These are phyloP conservation scores for Cadophora gregata DNA, from an alignment of 2,329 filamentous ascomycete genomes.

Conservation along the genomic window DNA sequence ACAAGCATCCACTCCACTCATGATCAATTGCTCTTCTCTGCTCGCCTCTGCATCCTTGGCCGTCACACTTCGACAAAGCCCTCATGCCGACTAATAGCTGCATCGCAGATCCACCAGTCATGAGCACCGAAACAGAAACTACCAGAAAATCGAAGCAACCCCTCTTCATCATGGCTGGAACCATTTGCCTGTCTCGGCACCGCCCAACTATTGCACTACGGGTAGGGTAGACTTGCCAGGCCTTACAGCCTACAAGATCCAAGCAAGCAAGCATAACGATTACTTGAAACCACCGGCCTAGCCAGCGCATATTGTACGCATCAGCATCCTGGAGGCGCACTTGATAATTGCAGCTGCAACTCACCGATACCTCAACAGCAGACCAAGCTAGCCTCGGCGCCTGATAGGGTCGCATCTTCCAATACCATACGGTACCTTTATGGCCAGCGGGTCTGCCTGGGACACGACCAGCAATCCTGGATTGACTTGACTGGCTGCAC, in stretches of 20 bases:
- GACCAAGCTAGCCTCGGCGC: constrained; percentile 21
- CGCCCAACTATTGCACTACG: constrained; percentile 27
- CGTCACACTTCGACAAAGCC: constrained; percentile 32
- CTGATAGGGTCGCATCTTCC: constrained; percentile 24
- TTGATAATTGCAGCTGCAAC: constrained; percentile 26
- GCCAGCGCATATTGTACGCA: constrained; percentile 43
- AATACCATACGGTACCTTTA: constrained; percentile 23
- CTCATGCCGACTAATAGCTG: constrained; percentile 34
- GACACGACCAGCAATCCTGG: neutral
- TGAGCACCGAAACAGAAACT: constrained; percentile 33
- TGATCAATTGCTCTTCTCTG: neutral
- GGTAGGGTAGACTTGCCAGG: too few relatives aligned
- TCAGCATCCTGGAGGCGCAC: constrained; percentile 39
- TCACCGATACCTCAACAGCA: constrained; percentile 29
- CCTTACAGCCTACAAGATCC: neutral
- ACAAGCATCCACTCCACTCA: constrained; percentile 6
- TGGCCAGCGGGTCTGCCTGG: constrained; percentile 9
- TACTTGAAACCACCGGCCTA: constrained; percentile 40
- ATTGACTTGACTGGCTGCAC: constrained; percentile 15
- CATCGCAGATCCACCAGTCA: constrained; percentile 39
- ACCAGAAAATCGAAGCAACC: constrained; percentile 32
- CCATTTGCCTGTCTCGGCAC: constrained; percentile 33
- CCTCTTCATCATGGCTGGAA: constrained; percentile 14
- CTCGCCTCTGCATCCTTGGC: constrained; percentile 25
- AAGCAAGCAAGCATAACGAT: constrained; percentile 38